Base-by-base conservation (phyloP, 2,329 filamentous ascomycete genomes). In the Colletotrichum caudatum region DNA sequence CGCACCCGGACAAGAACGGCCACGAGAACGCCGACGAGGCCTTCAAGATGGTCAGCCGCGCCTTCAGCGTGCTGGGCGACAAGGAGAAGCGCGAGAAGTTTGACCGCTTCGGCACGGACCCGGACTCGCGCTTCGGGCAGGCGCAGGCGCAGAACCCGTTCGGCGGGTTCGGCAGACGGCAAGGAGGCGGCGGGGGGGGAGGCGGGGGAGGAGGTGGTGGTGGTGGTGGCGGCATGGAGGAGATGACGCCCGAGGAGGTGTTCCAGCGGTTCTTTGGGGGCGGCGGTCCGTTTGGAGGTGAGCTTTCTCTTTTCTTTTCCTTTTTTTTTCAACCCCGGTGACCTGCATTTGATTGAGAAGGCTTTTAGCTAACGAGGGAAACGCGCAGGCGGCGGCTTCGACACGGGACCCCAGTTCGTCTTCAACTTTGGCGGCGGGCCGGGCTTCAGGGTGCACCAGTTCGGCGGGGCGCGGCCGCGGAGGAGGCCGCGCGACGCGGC, bases 1-100 rank as follows among this genome's bases (percentile, higher is more conserved):
- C 96, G 71, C 96, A 99, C 86, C 96, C 96, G 74, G 96, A 99
- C 86, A 99, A 99, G 86, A 99, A 99, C 87, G 95, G 95, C 62
- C 95, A 98, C 81, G 92, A 95, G 48, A 91, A 97, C 72, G 95
- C 96, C 66, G 96, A 98, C 80, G 96, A 99, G 84, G 96, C 96
- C 41, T 99, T 99, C 85, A 99, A 99, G 86, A 93, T 98, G 93
- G 94, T 99, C 33, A 93, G 94, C 78, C 89, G 94, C 77, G 96
- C 96, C 20, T 99, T 99, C 81, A 93, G 97, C 76, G 90, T 98
- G 64, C 86, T 99, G 60, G 95, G 94, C 73, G 96, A 99, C 81
- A 89, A 94, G 78, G 95, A 98, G 75, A 98, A 98, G 89, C 92
- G 94, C 79, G 87, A 92, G 20, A 94, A 93, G 81, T 99, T 88